Base-by-base conservation (phyloP, 2,329 filamentous ascomycete species). In the Aspergillus quadrilineatus region DNA sequence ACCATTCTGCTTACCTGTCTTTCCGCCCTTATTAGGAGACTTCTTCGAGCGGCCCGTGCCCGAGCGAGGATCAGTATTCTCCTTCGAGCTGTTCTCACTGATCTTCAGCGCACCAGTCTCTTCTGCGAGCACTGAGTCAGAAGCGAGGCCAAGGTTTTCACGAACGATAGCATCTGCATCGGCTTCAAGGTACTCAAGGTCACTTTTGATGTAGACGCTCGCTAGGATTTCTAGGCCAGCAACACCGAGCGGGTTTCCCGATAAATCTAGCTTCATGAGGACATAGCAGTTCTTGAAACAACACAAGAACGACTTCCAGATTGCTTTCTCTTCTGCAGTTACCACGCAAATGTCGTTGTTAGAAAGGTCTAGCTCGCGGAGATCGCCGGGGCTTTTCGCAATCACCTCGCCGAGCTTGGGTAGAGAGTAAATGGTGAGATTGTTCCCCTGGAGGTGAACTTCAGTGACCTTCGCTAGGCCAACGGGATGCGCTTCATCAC, bases 321-420 rank as follows among this genome's bases (percentile, higher is more conserved):
- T 65, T 4, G 56, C 48, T 34, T 73, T 71, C 37, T 80, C 67
- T 17, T 71, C 63, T 7, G 68, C 62, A 8, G 62, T 73, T 4
- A 56, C 59, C 26, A 82, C 70, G 9, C 59, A 63, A 57, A 82
- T 76, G 0, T 69, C 58, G 61, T 82, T 82, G 22, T 71, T 60
- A 7, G 79, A 76, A 6, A 82, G 63, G 58, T 80, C 76, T 17
- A 82, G 65, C 28, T 77, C 76, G 57, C 73, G 73, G 14, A 82
- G 64, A 39, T 79, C 76, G n/a, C 70, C 69, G n/a, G 63, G 57
- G 6, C 75, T 73, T n/a, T 76, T 64, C 10, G 65, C 60, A 46
- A 82, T 70, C 34, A 80, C 68, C 17, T 68, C 64, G 2, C 74
- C 73, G 3, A 82, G 69, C 43, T 69, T 69, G 7, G 64, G 65